Evolutionary conservation across 495 filamentous ascomycete species (phyloP), one percentile per base, ranked within the genome.

Genomic region (Pyronema omphalodes): DNA sequence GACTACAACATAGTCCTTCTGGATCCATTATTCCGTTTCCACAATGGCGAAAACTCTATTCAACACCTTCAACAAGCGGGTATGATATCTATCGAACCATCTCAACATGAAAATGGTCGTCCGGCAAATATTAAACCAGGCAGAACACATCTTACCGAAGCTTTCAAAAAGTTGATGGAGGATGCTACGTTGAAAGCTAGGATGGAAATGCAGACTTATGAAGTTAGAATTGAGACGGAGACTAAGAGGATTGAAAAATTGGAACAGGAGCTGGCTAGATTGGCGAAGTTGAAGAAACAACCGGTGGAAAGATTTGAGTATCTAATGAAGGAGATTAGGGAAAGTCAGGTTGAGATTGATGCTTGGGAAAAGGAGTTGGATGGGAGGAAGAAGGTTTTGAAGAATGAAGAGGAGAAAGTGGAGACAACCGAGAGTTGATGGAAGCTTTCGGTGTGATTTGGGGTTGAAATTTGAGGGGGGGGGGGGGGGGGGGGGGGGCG

Each of bases 41-140:
- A 70, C 0, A 71, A 75, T 1, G 79, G 80, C 52, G 88, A 94
- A 60, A 62, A 73, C 3, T 81, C 79, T 0, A 71, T 98, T 4
- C 82, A 83, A 54, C 80, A 81, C 1, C 77, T 98, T 7, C 82
- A 88, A 56, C 84, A 88, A 66, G 80, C 83, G 0, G 89, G 94
- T 65, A 78, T 98, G 23, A 87, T 98, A 66, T 76, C 80, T n/a
- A 75, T 98, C 52, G 71, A 74, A 12, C 77, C 78, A 3, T 54
- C n/a, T n/a, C n/a, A n/a, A n/a, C n/a, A 63, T 37, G 12, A n/a
- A 43, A 78, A 82, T 55, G 89, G 91, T 6, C 84, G 86, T 4
- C 89, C 89, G 2, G 73, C 76, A 29, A 71, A 68, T 36, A 79
- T 98, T 60, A 80, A 75, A 50, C 82, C 85, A 1, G 88, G 86